These are phyloP conservation scores for Truncatella angustata DNA, from an alignment of 2,329 filamentous ascomycete genomes.

Conservation along the genomic window DNA sequence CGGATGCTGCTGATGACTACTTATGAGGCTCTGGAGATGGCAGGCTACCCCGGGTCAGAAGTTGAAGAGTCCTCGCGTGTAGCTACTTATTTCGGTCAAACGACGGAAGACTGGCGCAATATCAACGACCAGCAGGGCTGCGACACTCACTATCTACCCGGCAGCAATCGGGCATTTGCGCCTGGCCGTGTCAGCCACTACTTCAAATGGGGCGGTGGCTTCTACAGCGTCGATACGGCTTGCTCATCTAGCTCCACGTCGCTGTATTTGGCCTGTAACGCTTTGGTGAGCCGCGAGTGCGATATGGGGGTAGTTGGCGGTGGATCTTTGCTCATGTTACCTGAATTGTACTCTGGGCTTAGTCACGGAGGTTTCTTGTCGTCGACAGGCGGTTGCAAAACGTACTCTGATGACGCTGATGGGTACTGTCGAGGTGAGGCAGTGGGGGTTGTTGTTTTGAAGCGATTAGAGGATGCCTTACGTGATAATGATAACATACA, in stretches of 20 bases:
- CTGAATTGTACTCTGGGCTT: constrained; percentile 61
- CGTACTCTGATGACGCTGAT: constrained; percentile 42
- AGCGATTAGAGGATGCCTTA: constrained; percentile 17
- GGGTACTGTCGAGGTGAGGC: constrained; percentile 38
- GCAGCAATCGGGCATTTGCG: no score
- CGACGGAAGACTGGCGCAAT: no score
- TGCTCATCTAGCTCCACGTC: no score
- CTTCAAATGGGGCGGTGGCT: no score
- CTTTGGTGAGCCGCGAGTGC: no score
- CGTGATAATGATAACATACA: constrained; percentile 35
- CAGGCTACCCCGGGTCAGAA: constrained; percentile 34
- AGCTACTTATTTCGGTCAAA: constrained; percentile 27
- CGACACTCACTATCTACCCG: no score
- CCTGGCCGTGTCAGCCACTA: no score
- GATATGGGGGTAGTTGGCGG: no score
- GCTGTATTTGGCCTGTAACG: no score
- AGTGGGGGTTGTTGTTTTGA: constrained; percentile 18
- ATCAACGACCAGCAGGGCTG: no score
- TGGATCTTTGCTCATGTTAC: no score
- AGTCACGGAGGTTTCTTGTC: constrained; percentile 63
- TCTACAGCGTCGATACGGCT: no score
- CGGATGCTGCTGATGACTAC: constrained; percentile 61
- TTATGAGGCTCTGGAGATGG: constrained; percentile 67
- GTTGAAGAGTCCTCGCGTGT: constrained; percentile 14
- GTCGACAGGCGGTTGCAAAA: constrained; percentile 38